Conservation (phyloP, 768 basidiomycete genomes). For the Tylopilus subfusipes region DNA sequence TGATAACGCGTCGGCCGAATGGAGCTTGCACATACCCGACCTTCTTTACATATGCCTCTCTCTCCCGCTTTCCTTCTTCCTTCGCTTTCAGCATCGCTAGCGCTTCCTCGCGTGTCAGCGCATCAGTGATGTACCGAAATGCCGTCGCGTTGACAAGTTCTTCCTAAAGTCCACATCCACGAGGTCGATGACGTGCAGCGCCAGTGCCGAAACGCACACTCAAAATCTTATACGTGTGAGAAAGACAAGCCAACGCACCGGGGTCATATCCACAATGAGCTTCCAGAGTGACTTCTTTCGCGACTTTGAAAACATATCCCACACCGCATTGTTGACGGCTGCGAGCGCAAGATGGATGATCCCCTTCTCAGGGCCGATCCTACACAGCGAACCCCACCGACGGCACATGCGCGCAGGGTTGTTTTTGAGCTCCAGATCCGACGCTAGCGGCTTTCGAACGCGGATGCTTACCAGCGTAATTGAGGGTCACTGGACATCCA, state of each 20-base stretch:
- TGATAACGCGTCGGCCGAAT: background rate
- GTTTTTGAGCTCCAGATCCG: background rate
- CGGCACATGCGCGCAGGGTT: background rate
- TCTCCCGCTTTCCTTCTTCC: conserved; percentile 68
- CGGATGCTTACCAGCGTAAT: conserved; percentile 65
- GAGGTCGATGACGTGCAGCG: background rate
- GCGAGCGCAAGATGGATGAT: conserved; percentile 87
- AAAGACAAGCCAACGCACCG: conserved; percentile 37
- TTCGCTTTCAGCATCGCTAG: conserved; percentile 72
- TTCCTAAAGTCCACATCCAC: conserved; percentile 42
- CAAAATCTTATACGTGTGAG: conserved; percentile 2
- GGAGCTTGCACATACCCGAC: conserved; percentile 44
- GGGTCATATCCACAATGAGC: conserved; percentile 83
- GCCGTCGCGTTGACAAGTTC: conserved; percentile 70
- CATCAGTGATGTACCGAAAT: conserved; percentile 91
- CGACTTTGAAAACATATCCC: conserved; percentile 84
- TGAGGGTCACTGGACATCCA: conserved; percentile 83
- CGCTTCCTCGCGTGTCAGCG: conserved; percentile 86
- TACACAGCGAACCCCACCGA: conserved; percentile 27
- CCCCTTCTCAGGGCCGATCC: conserved; percentile 91
- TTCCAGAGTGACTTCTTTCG: conserved; percentile 89
- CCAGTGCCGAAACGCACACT: background rate
- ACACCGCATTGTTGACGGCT: conserved; percentile 85
- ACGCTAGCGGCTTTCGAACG: background rate
- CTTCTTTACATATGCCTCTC: conserved; percentile 69